Base-by-base conservation (phyloP, 768 basidiomycete species). In the Phaeotremella fagi region DNA sequence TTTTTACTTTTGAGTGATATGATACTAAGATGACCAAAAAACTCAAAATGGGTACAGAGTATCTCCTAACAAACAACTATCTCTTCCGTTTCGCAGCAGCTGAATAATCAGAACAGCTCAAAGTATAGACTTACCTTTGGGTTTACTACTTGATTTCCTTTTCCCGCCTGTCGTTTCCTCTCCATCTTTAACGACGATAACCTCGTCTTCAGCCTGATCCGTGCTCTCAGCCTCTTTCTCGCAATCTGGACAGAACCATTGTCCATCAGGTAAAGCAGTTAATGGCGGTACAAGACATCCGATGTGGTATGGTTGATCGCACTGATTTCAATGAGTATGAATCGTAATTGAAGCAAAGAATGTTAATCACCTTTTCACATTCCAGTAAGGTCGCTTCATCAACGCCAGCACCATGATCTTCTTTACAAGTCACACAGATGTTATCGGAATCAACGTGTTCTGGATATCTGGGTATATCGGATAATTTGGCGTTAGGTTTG, bases 261-360 rank as follows among this genome's bases (percentile, higher is more conserved):
- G 87, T 31, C 88, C 92, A 28, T 87, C 85, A 0, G 92, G 92
- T 16, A 92, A 78, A 3, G 79, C 82, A 15, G 76, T 71, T 42
- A 98, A 75, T 1, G 90, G 88, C 16, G 90, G 90, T 37, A 78
- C 76, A 41, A 92, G 81, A 72, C 92, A 98, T 12, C 78, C 79
- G 14, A 87, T 78, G 72, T 97, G 92, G 72, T 86, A 94, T 1
- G 90, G 88, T 37, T 81, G 79, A 68, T 98, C 92, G 69, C 92
- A 98, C 87, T 94, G 44, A 33, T 31, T 16, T 5, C 26, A 43
- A 16, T 50, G 22, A 55, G 47, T 27, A 20, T 1, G 16, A 24
- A 41, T 35, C 18, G 7, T 9, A 51, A 3, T 16, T 1, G 31
- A 33, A 7, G 31, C 25, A 24, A 20, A 29, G 42, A 27, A 20